Evolutionary conservation across 1,284 basidiomycete genomes (phyloP).

Genomic region (Apiotrichum akiyoshidainum): DNA sequence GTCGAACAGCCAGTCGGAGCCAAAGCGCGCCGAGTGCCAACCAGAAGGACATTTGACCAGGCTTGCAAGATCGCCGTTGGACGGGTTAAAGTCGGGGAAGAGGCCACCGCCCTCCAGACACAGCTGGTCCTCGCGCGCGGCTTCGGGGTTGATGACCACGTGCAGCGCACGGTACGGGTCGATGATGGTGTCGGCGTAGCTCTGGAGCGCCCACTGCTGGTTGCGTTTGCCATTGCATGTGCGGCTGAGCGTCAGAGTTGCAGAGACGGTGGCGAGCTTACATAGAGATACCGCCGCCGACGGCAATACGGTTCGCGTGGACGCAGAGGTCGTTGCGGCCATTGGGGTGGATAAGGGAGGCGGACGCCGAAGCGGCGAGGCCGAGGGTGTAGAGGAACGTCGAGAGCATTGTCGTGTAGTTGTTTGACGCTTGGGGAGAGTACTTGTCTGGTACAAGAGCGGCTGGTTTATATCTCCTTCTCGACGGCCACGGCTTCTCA

Average conservation of each 20-base stretch:
- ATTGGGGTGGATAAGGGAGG: neutral
- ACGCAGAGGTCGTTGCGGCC: neutral
- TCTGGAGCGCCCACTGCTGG: neutral
- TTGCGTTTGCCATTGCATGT: neutral
- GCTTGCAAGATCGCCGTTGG: neutral
- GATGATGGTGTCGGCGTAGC: neutral
- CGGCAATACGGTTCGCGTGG: neutral
- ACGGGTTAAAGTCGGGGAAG: neutral
- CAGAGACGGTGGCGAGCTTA: neutral
- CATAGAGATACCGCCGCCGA: neutral
- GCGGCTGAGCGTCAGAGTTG: neutral
- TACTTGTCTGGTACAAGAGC: no score
- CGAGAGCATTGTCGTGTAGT: neutral
- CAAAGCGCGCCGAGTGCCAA: slow-evolving; percentile 1
- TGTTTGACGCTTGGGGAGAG: neutral
- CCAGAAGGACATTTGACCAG: neutral
- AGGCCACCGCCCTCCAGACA: neutral
- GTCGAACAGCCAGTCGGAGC: neutral
- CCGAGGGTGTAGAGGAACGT: neutral
- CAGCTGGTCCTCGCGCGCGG: neutral
- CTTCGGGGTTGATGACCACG: neutral
- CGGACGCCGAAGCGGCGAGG: neutral
- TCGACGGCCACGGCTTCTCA: no score
- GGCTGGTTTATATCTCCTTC: no score
- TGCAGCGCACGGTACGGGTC: neutral